phyloP scores from a whole-genome alignment of 1,139 yeast species.

The Chernovozyma sophiae-reginae region DNA sequence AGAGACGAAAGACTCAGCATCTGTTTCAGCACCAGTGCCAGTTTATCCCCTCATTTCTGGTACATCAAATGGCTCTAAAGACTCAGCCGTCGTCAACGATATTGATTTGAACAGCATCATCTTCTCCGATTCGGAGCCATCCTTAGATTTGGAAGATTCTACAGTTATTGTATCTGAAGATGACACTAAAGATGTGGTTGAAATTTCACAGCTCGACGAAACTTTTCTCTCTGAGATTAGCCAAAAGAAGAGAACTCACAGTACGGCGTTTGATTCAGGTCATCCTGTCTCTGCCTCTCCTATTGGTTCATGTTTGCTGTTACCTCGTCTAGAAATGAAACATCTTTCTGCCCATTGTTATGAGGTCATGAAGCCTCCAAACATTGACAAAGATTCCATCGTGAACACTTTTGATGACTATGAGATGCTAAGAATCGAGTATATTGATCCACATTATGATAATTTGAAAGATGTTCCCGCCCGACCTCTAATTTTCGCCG shows the following conservation, averaged over 20 bases:
- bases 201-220: neutral
- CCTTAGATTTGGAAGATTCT: neutral
- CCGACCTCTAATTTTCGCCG: constrained; percentile 62
- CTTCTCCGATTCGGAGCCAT: constrained; percentile 1
- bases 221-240: neutral
- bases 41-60: no score
- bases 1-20: no score
- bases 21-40: no score
- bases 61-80: no score
- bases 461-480: constrained; percentile 47
- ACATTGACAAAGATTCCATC: constrained; percentile 19
- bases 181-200: neutral
- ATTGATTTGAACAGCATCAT: neutral
- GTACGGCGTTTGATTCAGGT: neutral
- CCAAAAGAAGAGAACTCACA: neutral
- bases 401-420: constrained; percentile 34
- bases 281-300: neutral
- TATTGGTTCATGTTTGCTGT: no score
- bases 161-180: neutral
- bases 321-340: neutral
- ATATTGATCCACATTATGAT: constrained; percentile 62
- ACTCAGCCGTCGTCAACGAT: no score
- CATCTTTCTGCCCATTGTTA: constrained; percentile 18
- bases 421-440: constrained; percentile 51
- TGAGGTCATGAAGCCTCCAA: constrained; percentile 18